Conservation (phyloP, 2,329 filamentous ascomycete species). For the Colletotrichum sublineola region DNA sequence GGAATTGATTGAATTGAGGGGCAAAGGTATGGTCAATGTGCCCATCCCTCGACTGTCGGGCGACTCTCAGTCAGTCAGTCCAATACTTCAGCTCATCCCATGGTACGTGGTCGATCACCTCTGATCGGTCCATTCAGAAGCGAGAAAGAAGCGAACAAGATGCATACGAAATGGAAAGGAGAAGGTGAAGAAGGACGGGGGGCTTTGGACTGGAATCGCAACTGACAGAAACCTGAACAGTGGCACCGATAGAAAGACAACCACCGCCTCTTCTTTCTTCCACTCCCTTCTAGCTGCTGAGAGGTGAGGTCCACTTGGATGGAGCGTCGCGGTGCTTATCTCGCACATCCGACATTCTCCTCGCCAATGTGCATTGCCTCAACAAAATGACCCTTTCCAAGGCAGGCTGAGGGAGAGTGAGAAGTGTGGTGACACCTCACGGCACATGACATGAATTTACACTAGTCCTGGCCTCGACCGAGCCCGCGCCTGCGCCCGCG, state of each 20-base stretch:
- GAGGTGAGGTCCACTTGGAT: slow-evolving; percentile 30
- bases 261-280: background rate
- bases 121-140: slow-evolving; percentile 17
- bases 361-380: slow-evolving; percentile 19
- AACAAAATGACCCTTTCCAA: slow-evolving; percentile 27
- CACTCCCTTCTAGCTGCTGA: slow-evolving; percentile 17
- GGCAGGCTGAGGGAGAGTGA: slow-evolving; percentile 31
- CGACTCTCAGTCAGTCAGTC: slow-evolving; percentile 9
- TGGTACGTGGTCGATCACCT: slow-evolving; percentile 4
- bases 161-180: slow-evolving; percentile 19
- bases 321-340: slow-evolving; percentile 30
- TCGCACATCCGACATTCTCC: slow-evolving; percentile 24
- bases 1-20: slow-evolving; percentile 24
- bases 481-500: slow-evolving; percentile 18
- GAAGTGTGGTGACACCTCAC: slow-evolving; percentile 35
- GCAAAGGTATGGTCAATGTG: slow-evolving; percentile 6
- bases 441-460: slow-evolving; percentile 35
- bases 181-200: background rate
- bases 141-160: background rate
- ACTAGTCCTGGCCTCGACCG: slow-evolving; percentile 32
- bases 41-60: background rate
- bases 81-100: slow-evolving; percentile 14
- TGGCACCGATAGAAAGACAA: background rate
- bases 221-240: slow-evolving; percentile 18
- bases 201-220: slow-evolving; percentile 6